Evolutionary conservation across 805 yeast genomes (phyloP).

Genomic region (Blastobotrys chiropterorum): DNA sequence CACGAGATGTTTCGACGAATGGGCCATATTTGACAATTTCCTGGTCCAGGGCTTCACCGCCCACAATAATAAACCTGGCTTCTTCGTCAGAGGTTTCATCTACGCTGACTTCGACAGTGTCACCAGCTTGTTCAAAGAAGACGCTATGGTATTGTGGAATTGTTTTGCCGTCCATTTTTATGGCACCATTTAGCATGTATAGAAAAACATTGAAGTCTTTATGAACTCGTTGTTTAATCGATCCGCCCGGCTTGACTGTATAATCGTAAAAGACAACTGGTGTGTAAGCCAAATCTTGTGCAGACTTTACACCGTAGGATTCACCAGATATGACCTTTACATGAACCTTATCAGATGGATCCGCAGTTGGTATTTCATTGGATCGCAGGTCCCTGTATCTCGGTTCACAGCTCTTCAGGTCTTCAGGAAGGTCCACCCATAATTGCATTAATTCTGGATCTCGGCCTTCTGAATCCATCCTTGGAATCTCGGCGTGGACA

Average conservation of each 20-base stretch:
- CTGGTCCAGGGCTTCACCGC: constrained; percentile 71
- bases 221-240: constrained; percentile 54
- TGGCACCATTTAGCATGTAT: constrained; percentile 58
- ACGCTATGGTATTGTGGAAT: constrained; percentile 45
- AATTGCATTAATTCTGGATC: constrained; percentile 65
- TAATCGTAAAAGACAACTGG: constrained; percentile 72
- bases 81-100: constrained; percentile 38
- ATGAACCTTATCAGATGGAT: constrained; percentile 54
- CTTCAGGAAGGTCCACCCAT: constrained; percentile 77
- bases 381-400: constrained; percentile 68
- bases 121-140: constrained; percentile 69
- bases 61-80: constrained; percentile 65
- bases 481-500: constrained; percentile 83
- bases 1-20: constrained; percentile 69
- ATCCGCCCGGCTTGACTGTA: constrained; percentile 58
- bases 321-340: constrained; percentile 74
- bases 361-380: constrained; percentile 62
- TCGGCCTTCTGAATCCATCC: constrained; percentile 37
- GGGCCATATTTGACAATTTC: constrained; percentile 85
- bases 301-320: constrained; percentile 65
- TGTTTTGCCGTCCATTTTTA: constrained; percentile 40
- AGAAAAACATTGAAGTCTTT: constrained; percentile 62
- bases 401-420: constrained; percentile 57
- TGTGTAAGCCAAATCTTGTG: constrained; percentile 71
- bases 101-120: constrained; percentile 46